A percentile compares a stretch with the other conserved stretches of the same genome.
These are phyloP conservation scores for Leishmania braziliensis DNA, from an alignment of 208 protist genomes.

Conservation along the genomic window DNA sequence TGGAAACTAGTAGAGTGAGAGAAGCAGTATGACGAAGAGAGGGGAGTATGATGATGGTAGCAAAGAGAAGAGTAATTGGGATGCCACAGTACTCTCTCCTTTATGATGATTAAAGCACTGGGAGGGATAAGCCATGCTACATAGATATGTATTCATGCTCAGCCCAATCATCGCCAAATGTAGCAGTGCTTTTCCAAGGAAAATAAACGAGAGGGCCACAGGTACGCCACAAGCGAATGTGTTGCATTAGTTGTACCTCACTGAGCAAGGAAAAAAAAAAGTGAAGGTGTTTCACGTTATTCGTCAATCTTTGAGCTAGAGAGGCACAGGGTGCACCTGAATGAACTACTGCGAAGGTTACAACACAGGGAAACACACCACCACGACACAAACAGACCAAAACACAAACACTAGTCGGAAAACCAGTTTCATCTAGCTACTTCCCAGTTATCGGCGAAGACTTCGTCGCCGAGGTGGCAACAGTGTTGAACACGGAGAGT, in stretches of 20 bases:
- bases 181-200: neutral
- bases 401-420: neutral
- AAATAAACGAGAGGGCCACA: neutral
- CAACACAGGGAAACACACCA: neutral
- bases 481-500: constrained; percentile 78
- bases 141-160: neutral
- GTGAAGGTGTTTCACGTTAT: neutral
- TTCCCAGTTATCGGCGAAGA: constrained; percentile 5
- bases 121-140: neutral
- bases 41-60: neutral
- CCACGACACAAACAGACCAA: neutral
- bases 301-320: neutral
- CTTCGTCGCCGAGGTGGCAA: constrained; percentile 49
- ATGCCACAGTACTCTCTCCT: neutral
- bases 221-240: neutral
- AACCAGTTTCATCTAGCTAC: neutral
- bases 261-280: neutral
- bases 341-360: constrained; percentile 6
- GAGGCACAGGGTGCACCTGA: neutral
- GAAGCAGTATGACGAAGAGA: constrained; percentile 3
- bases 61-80: constrained; percentile 6
- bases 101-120: neutral
- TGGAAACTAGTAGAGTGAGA: neutral
- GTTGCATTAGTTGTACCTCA: neutral
- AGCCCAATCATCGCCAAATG: neutral